Base-by-base conservation (phyloP, 1,284 basidiomycete species). In the Ustilago nuda region DNA sequence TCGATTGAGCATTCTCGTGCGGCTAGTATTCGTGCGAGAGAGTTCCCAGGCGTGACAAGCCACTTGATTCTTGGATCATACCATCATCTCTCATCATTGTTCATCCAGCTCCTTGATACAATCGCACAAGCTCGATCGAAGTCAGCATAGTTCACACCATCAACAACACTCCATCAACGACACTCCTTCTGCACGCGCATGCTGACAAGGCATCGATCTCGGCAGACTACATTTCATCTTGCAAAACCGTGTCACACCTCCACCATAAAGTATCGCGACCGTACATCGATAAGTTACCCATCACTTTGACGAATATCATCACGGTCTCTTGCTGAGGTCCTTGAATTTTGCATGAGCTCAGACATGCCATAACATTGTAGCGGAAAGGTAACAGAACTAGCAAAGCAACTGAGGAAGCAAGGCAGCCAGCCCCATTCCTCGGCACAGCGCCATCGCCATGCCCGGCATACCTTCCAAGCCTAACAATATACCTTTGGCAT, bases 401-500 rank as follows among this genome's bases (percentile, higher is more conserved):
- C 37, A 39, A 9, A 50, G 48, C 48, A 33, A 36, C 0, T 36
- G n/a, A 53, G 35, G 17, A 19, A 53, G 51, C n/a, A 7, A 50
- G 48, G 48, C 30, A 58, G 45, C 45, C 35, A 58, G 45, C n/a
- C 36, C n/a, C 17, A 11, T 8, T 4, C 56, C 30, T 43, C 56
- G 27, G 23, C 37, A 11, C 8, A 32, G 11, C 15, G 15, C 37
- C 32, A 41, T 6, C 43, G 37, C 30, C 50, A 77, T 77, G 72
- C 77, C 73, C 17, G 72, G 67, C 51, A 66, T 81, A 41, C 77
- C 75, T 11, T 68, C 68, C 51, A 61, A 71, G 50, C 76, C 79
- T 48, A 81, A 81, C 74, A 80, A 81, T 54, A 70, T 81, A 56
- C 80, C 80, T 54, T 51, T 82, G 19, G 79, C 79, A 48, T 82